A percentile compares a stretch with the other conserved stretches of the same genome.
These are phyloP conservation scores for Hagleromyces aurorensis DNA, from an alignment of 805 yeast species.

Conservation along the genomic window DNA sequence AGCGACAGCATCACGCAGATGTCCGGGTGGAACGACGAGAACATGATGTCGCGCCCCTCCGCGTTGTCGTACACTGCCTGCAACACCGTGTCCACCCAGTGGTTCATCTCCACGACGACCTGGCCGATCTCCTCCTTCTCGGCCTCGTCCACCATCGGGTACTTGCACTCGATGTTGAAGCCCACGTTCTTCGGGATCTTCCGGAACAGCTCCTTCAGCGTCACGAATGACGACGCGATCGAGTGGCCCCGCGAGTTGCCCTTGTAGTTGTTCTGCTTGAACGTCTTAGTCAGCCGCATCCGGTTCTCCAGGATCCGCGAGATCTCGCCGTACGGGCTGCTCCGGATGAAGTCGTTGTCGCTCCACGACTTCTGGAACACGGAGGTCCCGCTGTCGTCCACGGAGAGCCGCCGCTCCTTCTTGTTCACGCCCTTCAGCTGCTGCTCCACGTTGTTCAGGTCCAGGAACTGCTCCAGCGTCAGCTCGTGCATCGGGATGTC, in stretches of 20 bases:
- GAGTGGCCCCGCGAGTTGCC: slow-evolving; percentile 89
- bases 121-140: slow-evolving; percentile 84
- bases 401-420: slow-evolving; percentile 24
- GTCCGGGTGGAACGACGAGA: slow-evolving; percentile 93
- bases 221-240: slow-evolving; percentile 87
- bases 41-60: slow-evolving; percentile 75
- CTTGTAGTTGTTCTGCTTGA: slow-evolving; percentile 77
- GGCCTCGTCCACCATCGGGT: slow-evolving; percentile 92
- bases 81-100: slow-evolving; percentile 82
- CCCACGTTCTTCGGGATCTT: slow-evolving; percentile 81
- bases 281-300: slow-evolving; percentile 83
- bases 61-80: slow-evolving; percentile 70
- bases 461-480: slow-evolving; percentile 81
- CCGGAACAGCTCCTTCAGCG: slow-evolving; percentile 73
- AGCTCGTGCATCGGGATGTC: slow-evolving; percentile 94
- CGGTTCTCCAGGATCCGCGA: slow-evolving; percentile 36
- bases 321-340: slow-evolving; percentile 6
- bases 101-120: slow-evolving; percentile 72
- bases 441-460: slow-evolving; percentile 33
- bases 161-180: slow-evolving; percentile 89
- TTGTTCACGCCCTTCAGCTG: slow-evolving; percentile 5
- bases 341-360: slow-evolving; percentile 3
- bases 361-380: slow-evolving; percentile 4
- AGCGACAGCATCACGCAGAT: slow-evolving; percentile 75
- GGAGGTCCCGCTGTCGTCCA: slow-evolving; percentile 21